Evolutionary conservation across 768 basidiomycete species (phyloP), one percentile per base, ranked within the genome.

Genomic region (Lentinula sp.): DNA sequence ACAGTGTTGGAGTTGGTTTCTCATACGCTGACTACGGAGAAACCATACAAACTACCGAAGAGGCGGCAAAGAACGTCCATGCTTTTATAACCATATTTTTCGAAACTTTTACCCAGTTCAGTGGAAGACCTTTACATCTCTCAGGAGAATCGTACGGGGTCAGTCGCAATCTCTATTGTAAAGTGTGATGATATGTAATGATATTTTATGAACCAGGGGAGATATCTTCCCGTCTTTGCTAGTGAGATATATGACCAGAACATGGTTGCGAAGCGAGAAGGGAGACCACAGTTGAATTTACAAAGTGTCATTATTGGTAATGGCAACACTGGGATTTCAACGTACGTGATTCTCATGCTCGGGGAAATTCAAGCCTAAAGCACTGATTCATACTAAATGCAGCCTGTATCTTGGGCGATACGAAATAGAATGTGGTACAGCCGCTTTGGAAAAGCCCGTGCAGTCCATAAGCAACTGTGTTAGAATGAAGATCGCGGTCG

Each of bases 51-150:
- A 91, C 87, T 0, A 89, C 91, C 0, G 90, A 93, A 71, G 85
- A 85, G n/a, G 91, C 91, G 0, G 87, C 89, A 4, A 82, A 81
- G 63, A 87, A 93, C 66, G 75, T 92, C 42, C 78, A 87, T 53
- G 86, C 89, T 0, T 93, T 93, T 71, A 76, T 92, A 57, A 75
- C 82, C 2, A 87, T 93, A 59, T 91, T 92, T 73, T 89, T 91
- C 65, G 86, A 91, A 64, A 85, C 86, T 0, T 94, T 93, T 75
- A 75, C 78, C 13, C 81, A 89, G 64, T 91, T 89, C 71, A 69
- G 82, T 52, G 88, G 87, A 2, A 73, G 90, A 23, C 75, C 82
- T 0, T 77, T 93, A 56, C 81, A 84, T 61, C 71, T 84, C 52
- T 73, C 80, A 2, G 83, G 91, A 11, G 91, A 93, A 71, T 91